Base-by-base conservation (phyloP, 805 yeast genomes). In the Teunomyces atbi region DNA sequence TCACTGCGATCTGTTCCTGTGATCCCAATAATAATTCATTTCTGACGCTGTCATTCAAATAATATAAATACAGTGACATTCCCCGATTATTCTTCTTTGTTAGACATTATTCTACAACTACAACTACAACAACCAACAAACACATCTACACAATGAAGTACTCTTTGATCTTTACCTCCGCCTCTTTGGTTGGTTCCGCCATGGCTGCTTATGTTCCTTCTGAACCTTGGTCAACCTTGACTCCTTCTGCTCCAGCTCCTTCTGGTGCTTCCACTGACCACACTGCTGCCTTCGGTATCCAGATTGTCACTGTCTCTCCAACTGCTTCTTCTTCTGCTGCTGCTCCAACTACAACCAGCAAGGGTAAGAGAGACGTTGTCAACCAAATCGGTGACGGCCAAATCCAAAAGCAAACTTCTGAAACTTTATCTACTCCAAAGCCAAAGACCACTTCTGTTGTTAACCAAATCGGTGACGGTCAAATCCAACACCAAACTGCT, bases 261-360 rank as follows among this genome's bases (percentile, higher is more conserved):
- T 45, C 55, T 8, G 58, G 58, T 36, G 69, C 69, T 2, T 51
- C 75, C 42, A 79, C 87, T 41, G 80, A 80, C 56, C 78, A 78
- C 74, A 49, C 78, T 35, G 64, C 69, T 41, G 61, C 76, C 42
- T 85, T 85, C 58, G 92, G 91, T 70, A 84, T 85, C 58, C 86
- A 85, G 49, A 81, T 85, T 52, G 68, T 73, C 52, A 78, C 86
- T 51, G 54, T 77, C 39, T 48, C 77, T 47, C 68, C 71, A 23
- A 59, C 70, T 27, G 52, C 74, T 33, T 53, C 66, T 27, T 48
- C 67, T 40, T 47, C 70, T 28, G 45, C 65, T 44, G 45, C 66
- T 45, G 46, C 66, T 50, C 50, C 43, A 19, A 44, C 47, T 40
- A 33, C 60, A 45, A 43, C 54, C 53, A 57, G 65, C 52, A 64